These are phyloP conservation scores for Blepharisma stoltei DNA, from an alignment of 73 alveolate species.

Conservation along the genomic window DNA sequence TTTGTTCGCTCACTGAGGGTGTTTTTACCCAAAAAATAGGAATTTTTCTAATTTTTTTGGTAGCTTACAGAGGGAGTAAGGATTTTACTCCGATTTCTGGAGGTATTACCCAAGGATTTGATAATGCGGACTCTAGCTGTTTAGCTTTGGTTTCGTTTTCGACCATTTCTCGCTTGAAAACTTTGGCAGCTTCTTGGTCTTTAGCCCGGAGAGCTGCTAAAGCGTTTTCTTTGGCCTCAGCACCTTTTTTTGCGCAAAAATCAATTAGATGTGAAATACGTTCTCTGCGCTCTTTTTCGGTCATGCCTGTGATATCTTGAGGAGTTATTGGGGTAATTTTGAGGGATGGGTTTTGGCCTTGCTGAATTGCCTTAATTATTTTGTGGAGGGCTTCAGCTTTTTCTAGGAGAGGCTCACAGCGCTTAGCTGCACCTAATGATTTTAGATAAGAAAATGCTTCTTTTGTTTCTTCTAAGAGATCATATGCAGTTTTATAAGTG, in stretches of 20 bases:
- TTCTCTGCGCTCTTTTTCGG: slow-evolving; percentile 18
- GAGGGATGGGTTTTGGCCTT: background rate
- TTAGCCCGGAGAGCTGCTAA: background rate
- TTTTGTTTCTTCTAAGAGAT: slow-evolving; percentile 9
- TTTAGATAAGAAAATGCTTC: background rate
- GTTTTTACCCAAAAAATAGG: no score
- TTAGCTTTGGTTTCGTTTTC: background rate
- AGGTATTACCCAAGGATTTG: slow-evolving; percentile 18
- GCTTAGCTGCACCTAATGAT: background rate
- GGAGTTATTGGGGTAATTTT: slow-evolving; percentile 15
- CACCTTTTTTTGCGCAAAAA: background rate
- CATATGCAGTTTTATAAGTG: background rate
- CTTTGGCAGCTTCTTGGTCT: slow-evolving; percentile 12
- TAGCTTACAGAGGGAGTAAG: no score
- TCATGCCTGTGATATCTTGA: slow-evolving; percentile 6
- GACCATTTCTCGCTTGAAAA: background rate
- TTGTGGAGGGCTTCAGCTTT: background rate
- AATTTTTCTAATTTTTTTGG: no score
- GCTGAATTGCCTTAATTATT: background rate
- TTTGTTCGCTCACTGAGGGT: no score
- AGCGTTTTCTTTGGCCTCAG: background rate
- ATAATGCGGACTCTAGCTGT: background rate
- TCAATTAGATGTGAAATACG: background rate
- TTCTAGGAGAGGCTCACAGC: background rate
- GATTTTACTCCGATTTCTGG: background rate